These are phyloP conservation scores for Puccinia brachypodii DNA, from an alignment of 1,284 basidiomycete species.

Conservation along the genomic window DNA sequence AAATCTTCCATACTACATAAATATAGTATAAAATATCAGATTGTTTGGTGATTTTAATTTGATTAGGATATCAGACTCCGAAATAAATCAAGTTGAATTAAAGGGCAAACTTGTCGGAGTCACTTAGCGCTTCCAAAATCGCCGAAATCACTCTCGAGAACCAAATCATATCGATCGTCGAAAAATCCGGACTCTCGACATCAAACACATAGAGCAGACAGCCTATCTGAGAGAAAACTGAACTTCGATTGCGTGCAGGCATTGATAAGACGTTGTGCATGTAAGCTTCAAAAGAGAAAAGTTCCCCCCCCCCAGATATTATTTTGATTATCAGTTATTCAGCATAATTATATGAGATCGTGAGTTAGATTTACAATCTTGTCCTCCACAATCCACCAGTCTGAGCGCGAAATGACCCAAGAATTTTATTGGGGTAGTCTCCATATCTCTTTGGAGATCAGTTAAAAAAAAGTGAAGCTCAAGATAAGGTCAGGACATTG, in stretches of 20 bases:
- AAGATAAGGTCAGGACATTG: neutral
- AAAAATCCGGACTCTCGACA: conserved; percentile 60
- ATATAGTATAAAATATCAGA: neutral
- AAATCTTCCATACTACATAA: conserved; percentile 62
- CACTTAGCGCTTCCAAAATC: conserved; percentile 28
- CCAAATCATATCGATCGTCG: conserved; percentile 60
- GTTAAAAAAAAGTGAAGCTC: neutral
- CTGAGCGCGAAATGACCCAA: conserved; percentile 85
- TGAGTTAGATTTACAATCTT: conserved; percentile 63
- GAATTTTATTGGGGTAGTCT: conserved; percentile 95
- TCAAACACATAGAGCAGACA: conserved; percentile 99
- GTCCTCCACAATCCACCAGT: conserved; percentile 97
- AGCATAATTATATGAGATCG: neutral
- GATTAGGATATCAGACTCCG: neutral
- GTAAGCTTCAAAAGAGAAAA: neutral
- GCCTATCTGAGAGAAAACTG: conserved; percentile 90
- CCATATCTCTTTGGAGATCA: conserved; percentile 67
- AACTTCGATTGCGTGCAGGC: conserved; percentile 84
- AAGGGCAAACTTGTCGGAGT: conserved; percentile 6
- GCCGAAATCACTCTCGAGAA: conserved; percentile 42
- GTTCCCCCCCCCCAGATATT: neutral
- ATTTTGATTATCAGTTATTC: neutral
- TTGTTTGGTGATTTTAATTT: neutral
- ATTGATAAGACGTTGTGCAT: conserved; percentile 79
- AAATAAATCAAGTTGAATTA: neutral